These are phyloP conservation scores for Coemansia sp. DNA, from an alignment of 192 early-diverging fungal species.

Conservation along the genomic window DNA sequence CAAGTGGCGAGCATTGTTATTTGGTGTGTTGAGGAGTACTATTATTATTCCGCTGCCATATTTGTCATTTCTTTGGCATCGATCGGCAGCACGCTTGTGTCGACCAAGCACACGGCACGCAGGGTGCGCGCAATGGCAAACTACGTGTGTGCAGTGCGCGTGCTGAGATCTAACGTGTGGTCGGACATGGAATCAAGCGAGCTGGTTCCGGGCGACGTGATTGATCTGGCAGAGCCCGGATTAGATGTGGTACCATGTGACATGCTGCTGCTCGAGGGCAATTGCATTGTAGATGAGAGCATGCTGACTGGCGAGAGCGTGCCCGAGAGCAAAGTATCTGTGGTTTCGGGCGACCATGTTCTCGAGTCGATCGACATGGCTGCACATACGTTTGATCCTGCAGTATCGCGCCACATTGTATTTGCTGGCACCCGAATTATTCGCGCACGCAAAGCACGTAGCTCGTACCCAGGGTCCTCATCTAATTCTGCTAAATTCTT, in stretches of 20 bases:
- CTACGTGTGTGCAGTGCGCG: slow-evolving; percentile 72
- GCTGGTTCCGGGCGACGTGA: slow-evolving; percentile 92
- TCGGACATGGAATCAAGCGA: slow-evolving; percentile 58
- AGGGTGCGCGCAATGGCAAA: slow-evolving; percentile 78
- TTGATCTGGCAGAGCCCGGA: slow-evolving; percentile 65
- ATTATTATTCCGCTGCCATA: slow-evolving; percentile 91
- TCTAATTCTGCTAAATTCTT: slow-evolving; percentile 17
- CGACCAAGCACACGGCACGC: slow-evolving; percentile 66
- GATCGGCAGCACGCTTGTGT: slow-evolving; percentile 72
- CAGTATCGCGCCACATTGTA: slow-evolving; percentile 79
- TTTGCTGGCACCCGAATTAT: slow-evolving; percentile 93
- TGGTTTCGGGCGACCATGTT: slow-evolving; percentile 22
- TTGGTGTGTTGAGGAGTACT: slow-evolving; percentile 89
- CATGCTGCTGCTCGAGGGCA: slow-evolving; percentile 83
- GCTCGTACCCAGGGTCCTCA: slow-evolving; percentile 3
- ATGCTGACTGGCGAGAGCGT: slow-evolving; percentile 98
- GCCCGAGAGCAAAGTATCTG: slow-evolving; percentile 84
- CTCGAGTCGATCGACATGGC: slow-evolving; percentile 30
- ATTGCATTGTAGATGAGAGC: slow-evolving; percentile 95
- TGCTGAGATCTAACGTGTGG: slow-evolving; percentile 62
- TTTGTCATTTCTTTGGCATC: slow-evolving; percentile 82
- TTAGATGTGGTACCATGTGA: slow-evolving; percentile 81
- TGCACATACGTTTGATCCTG: slow-evolving; percentile 46
- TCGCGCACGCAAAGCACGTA: slow-evolving; percentile 57
- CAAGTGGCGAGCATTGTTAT: slow-evolving; percentile 74